Percentiles rank a stretch among this genome's conserved stretches.
Evolutionary conservation across 768 basidiomycete genomes (phyloP).

Genomic region (Boletus pseudo-olivaceus): DNA sequence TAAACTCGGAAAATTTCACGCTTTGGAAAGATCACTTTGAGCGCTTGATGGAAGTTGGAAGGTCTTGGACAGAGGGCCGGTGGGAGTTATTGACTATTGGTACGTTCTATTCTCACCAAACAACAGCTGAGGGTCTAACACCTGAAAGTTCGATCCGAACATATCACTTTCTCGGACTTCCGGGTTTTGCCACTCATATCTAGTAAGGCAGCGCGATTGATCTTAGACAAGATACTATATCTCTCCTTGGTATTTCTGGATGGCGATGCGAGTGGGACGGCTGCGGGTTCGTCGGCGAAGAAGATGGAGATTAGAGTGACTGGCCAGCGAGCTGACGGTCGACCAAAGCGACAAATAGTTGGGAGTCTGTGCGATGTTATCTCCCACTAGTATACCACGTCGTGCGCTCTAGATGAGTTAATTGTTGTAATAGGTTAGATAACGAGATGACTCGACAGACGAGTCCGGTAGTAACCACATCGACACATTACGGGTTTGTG

Average conservation of each 20-base stretch:
- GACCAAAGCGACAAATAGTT: slow-evolving; percentile 21
- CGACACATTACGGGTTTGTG: background rate
- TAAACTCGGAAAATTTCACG: slow-evolving; percentile 77
- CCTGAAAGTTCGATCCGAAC: slow-evolving; percentile 21
- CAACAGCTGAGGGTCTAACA: background rate
- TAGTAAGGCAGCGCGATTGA: slow-evolving; percentile 15
- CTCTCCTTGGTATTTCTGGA: slow-evolving; percentile 27
- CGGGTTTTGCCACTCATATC: slow-evolving; percentile 18
- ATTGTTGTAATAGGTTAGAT: slow-evolving; percentile 22
- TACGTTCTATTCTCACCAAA: slow-evolving; percentile 21
- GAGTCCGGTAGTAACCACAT: background rate
- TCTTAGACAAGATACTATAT: slow-evolving; percentile 21
- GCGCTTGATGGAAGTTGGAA: slow-evolving; percentile 50
- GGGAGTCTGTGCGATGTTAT: slow-evolving; percentile 23
- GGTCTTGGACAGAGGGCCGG: slow-evolving; percentile 49
- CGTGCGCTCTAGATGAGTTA: too few relatives aligned
- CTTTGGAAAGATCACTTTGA: slow-evolving; percentile 75
- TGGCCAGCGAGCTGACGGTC: slow-evolving; percentile 24
- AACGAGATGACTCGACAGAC: slow-evolving; percentile 8
- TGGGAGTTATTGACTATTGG: slow-evolving; percentile 48
- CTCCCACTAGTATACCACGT: slow-evolving; percentile 13
- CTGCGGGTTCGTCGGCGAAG: slow-evolving; percentile 2
- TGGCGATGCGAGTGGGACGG: background rate
- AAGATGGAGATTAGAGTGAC: slow-evolving; percentile 22
- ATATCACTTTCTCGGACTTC: slow-evolving; percentile 32